Conservation (phyloP, 345 rosid species). For the Rubroshorea leprosula region DNA sequence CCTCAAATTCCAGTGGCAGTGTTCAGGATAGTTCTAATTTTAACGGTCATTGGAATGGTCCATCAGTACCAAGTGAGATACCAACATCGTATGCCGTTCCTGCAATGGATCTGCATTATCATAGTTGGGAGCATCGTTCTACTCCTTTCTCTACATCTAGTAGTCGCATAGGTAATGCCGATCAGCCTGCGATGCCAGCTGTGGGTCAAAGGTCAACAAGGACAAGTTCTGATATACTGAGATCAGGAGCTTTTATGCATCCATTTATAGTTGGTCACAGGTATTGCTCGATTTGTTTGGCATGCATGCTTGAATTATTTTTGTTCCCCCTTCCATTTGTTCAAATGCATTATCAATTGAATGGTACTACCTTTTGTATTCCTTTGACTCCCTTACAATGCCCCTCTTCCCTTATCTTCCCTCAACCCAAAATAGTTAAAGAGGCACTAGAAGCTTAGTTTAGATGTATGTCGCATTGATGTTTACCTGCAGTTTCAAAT, state of each 20-base stretch:
- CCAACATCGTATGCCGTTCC: constrained; percentile 71
- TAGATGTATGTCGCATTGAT: too few relatives aligned
- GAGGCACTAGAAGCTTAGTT: too few relatives aligned
- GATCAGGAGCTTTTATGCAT: constrained; percentile 70
- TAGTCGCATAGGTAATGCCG: constrained; percentile 42
- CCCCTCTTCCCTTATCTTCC: too few relatives aligned
- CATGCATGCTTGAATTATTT: background rate
- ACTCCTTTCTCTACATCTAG: constrained; percentile 58
- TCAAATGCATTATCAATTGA: too few relatives aligned
- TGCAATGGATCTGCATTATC: constrained; percentile 70
- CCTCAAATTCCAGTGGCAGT: constrained; percentile 59
- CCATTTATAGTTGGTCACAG: constrained; percentile 79
- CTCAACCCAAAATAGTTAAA: too few relatives aligned
- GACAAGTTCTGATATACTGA: constrained; percentile 49
- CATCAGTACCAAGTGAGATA: constrained; percentile 64
- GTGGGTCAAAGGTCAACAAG: constrained; percentile 55
- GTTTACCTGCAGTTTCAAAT: too few relatives aligned
- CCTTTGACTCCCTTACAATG: too few relatives aligned
- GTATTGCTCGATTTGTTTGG: constrained; percentile 35
- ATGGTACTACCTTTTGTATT: too few relatives aligned
- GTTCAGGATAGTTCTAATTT: constrained; percentile 69
- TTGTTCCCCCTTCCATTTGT: too few relatives aligned
- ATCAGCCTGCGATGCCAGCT: constrained; percentile 58
- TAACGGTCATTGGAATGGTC: constrained; percentile 68
- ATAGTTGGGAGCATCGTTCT: constrained; percentile 64